Evolutionary conservation across 2,329 filamentous ascomycete species (phyloP).

Genomic region (Hypoxylon sp.): DNA sequence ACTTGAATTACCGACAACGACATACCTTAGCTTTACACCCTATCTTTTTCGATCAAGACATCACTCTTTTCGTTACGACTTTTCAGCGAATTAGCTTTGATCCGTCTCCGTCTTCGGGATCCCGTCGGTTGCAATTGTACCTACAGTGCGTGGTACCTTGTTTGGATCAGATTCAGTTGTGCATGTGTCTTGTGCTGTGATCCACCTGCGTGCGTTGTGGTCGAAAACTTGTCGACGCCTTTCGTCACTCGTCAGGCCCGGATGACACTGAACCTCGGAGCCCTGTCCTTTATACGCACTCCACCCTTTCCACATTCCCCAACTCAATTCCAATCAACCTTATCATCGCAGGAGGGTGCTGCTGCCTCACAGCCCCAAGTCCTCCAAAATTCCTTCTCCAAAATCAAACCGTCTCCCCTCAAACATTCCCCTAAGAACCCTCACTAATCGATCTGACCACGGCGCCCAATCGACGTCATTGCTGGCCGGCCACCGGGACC

Average conservation of each 20-base stretch:
- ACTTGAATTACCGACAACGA: constrained; percentile 17
- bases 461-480: constrained; percentile 62
- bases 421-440: constrained; percentile 88
- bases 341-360: constrained; percentile 73
- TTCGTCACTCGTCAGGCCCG: constrained; percentile 44
- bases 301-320: constrained; percentile 54
- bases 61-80: constrained; percentile 24
- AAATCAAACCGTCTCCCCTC: constrained; percentile 77
- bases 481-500: constrained; percentile 60
- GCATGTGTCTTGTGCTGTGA: constrained; percentile 44
- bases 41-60: constrained; percentile 7
- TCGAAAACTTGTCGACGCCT: constrained; percentile 40
- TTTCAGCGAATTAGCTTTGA: constrained; percentile 31
- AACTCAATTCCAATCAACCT: constrained; percentile 44
- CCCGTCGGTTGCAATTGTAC: constrained; percentile 31
- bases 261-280: constrained; percentile 45
- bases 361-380: constrained; percentile 80
- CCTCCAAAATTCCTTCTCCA: constrained; percentile 88
- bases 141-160: constrained; percentile 43
- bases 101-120: constrained; percentile 32
- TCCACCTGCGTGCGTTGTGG: constrained; percentile 42
- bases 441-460: constrained; percentile 62
- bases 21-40: constrained; percentile 16
- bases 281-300: constrained; percentile 49
- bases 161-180: constrained; percentile 38